Conservation (phyloP, 495 filamentous ascomycete genomes). For the Penicillium salamii region DNA sequence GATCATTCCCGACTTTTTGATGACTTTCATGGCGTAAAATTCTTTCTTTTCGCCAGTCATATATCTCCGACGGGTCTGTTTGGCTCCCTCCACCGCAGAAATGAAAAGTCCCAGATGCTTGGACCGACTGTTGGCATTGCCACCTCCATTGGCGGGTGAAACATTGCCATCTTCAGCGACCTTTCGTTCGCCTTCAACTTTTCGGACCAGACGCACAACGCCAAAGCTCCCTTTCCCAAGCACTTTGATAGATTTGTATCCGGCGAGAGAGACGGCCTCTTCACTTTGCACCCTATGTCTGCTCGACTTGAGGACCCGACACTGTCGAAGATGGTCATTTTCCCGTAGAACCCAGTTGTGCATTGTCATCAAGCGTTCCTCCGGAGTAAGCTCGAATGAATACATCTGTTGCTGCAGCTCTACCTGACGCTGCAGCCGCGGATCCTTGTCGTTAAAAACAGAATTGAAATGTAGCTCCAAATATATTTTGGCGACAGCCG, state of each 20-base stretch:
- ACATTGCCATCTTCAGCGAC: constrained; percentile 2
- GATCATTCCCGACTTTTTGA: constrained; percentile 88
- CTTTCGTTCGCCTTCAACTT: constrained; percentile 35
- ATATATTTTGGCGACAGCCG: constrained; percentile 78
- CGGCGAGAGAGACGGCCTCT: constrained; percentile 51
- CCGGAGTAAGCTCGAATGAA: constrained; percentile 45
- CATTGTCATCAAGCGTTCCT: constrained; percentile 54
- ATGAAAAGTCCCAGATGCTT: constrained; percentile 16
- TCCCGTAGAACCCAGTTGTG: constrained; percentile 63
- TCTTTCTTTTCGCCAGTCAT: constrained; percentile 44
- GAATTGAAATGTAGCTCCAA: constrained; percentile 81
- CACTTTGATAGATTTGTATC: constrained; percentile 79
- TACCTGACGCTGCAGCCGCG: constrained; percentile 63
- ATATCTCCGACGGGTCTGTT: constrained; percentile 20
- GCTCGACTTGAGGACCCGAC: constrained; percentile 63
- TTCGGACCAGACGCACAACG: constrained; percentile 78
- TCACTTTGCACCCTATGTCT: constrained; percentile 38
- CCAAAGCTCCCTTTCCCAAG: constrained; percentile 96
- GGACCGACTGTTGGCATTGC: neutral
- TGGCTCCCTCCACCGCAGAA: constrained; percentile 27
- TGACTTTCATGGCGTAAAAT: constrained; percentile 95
- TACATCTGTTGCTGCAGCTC: constrained; percentile 64
- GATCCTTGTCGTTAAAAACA: constrained; percentile 50
- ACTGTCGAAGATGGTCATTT: constrained; percentile 71
- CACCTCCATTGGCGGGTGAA: neutral